Evolutionary conservation across 768 basidiomycete species (phyloP).

Genomic region (Baorangia bicolor): DNA sequence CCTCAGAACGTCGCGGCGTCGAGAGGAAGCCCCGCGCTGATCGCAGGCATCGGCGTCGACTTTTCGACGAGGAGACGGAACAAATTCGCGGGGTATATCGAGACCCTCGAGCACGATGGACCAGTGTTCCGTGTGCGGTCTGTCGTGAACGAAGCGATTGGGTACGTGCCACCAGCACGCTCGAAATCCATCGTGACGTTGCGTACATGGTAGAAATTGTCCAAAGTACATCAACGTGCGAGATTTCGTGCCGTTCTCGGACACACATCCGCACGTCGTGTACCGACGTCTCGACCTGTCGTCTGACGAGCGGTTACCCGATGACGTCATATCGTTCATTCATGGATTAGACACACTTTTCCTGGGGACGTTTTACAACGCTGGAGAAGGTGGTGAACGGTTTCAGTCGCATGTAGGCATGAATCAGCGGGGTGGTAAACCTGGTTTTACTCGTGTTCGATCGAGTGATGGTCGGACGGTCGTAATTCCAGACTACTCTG

Average conservation of each 20-base stretch:
- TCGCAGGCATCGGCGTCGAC: conserved; percentile 64
- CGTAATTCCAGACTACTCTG: conserved; percentile 62
- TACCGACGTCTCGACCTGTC: conserved; percentile 36
- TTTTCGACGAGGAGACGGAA: conserved; percentile 57
- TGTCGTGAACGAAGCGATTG: conserved; percentile 55
- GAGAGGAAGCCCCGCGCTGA: conserved; percentile 27
- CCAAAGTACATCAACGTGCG: conserved; percentile 68
- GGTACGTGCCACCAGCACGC: conserved; percentile 38
- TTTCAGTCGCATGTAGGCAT: conserved; percentile 63
- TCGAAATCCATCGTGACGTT: background rate
- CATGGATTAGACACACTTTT: conserved; percentile 53
- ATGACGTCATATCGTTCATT: conserved; percentile 50
- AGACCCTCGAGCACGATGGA: conserved; percentile 31
- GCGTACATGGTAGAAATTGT: conserved; percentile 48
- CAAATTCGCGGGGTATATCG: conserved; percentile 58
- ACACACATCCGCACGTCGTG: conserved; percentile 39
- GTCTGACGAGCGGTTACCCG: conserved; percentile 43
- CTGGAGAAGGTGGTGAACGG: conserved; percentile 33
- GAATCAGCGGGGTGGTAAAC: conserved; percentile 63
- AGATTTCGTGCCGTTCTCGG: conserved; percentile 44
- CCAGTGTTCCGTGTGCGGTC: conserved; percentile 36
- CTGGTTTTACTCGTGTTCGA: conserved; percentile 58
- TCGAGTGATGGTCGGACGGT: conserved; percentile 55
- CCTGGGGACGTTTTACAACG: conserved; percentile 53
- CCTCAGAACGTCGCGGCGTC: conserved; percentile 31